A percentile compares a stretch with the other conserved stretches of the same genome.
These are phyloP conservation scores for Phoma sp. DNA, from an alignment of 2,329 filamentous ascomycete genomes.

Conservation along the genomic window DNA sequence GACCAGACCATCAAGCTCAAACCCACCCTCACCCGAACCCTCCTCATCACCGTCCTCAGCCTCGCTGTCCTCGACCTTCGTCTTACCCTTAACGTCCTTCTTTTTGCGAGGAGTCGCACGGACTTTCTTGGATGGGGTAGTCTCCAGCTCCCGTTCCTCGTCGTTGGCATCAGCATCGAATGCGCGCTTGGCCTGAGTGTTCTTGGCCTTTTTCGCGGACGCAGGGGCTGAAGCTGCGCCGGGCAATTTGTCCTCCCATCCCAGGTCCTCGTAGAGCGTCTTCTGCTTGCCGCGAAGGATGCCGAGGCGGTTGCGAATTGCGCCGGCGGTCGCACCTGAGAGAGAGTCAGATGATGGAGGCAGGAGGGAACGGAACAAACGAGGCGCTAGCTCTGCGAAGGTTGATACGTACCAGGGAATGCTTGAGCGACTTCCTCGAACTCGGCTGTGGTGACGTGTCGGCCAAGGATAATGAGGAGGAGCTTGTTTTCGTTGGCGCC, in stretches of 20 bases:
- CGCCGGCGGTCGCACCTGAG: slow-evolving; percentile 15
- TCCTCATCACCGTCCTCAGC: neutral
- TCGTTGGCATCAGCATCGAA: neutral
- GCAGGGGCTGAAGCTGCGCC: slow-evolving; percentile 12
- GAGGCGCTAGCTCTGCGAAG: neutral
- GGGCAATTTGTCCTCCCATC: slow-evolving; percentile 13
- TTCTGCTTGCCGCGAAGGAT: slow-evolving; percentile 19
- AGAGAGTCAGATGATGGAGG: neutral
- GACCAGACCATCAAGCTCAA: neutral
- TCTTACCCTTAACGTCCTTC: no score
- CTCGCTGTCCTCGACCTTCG: slow-evolving; percentile 16
- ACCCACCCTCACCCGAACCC: neutral
- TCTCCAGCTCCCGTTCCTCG: neutral
- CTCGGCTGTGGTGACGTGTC: slow-evolving; percentile 21
- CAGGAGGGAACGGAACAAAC: neutral
- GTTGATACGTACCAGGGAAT: slow-evolving; percentile 20
- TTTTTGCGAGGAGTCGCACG: neutral
- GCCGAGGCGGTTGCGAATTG: slow-evolving; percentile 26
- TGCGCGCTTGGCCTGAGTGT: slow-evolving; percentile 15
- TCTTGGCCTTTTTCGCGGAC: neutral
- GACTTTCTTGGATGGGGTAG: neutral
- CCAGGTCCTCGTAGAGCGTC: slow-evolving; percentile 20
- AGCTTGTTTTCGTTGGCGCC: slow-evolving; percentile 27
- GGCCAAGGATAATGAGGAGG: slow-evolving; percentile 27
- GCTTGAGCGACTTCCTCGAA: slow-evolving; percentile 18